phyloP scores from a whole-genome alignment of 495 filamentous ascomycete genomes.

The Bacidia rubella region DNA sequence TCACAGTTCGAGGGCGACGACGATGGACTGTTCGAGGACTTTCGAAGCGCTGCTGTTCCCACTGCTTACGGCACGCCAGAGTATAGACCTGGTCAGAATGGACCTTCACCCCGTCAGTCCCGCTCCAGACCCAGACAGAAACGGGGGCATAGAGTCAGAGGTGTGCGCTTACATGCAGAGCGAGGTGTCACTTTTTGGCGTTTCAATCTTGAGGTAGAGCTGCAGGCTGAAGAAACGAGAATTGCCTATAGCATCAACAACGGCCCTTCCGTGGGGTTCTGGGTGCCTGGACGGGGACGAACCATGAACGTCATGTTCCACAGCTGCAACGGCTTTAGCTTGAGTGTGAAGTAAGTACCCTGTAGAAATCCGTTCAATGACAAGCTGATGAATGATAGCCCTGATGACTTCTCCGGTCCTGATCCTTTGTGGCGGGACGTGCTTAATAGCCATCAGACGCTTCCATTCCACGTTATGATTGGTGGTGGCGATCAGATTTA shows the following conservation, averaged over 20 bases:
- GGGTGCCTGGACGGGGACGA: conserved; percentile 77
- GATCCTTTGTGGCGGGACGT: conserved; percentile 97
- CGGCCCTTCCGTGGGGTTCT: conserved; percentile 80
- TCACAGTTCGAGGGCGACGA: conserved; percentile 57
- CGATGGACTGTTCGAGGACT: conserved; percentile 62
- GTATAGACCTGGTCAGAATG: conserved; percentile 30
- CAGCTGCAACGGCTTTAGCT: conserved; percentile 90
- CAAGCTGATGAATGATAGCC: conserved; percentile 13
- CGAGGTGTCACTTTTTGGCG: conserved; percentile 90
- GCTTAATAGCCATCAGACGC: conserved; percentile 79
- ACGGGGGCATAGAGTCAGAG: conserved; percentile 67
- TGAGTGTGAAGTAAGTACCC: conserved; percentile 46
- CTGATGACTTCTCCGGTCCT: conserved; percentile 70
- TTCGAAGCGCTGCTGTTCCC: conserved; percentile 26
- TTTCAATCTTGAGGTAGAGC: conserved; percentile 87
- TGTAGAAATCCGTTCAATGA: background rate
- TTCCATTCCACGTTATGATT: conserved; percentile 96
- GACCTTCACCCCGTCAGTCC: conserved; percentile 23
- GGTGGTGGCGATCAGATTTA: conserved; percentile 96
- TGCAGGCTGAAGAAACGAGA: conserved; percentile 58
- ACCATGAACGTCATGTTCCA: conserved; percentile 98
- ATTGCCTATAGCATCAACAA: conserved; percentile 93
- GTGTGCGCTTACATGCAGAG: conserved; percentile 71
- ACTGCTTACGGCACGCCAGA: conserved; percentile 29
- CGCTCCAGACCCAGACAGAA: conserved; percentile 23